These are phyloP conservation scores for Myxozyma neglecta DNA, from an alignment of 805 yeast species.

Conservation along the genomic window DNA sequence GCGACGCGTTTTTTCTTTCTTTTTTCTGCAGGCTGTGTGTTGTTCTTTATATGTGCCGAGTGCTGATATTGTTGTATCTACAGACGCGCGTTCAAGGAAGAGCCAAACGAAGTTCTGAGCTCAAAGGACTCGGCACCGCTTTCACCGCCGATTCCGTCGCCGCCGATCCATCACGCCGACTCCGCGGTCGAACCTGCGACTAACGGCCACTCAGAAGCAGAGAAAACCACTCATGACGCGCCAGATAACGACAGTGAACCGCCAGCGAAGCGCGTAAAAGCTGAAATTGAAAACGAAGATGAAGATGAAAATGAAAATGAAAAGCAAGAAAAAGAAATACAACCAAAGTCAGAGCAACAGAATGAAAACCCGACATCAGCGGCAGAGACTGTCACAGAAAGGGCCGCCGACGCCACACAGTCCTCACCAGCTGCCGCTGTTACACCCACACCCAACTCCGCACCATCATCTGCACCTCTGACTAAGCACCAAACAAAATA, in stretches of 20 bases:
- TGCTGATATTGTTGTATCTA: not conserved
- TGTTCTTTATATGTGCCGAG: not conserved
- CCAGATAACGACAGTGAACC: conserved; percentile 18
- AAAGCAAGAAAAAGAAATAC: too few relatives aligned
- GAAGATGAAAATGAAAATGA: not conserved
- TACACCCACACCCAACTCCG: conserved; percentile 2
- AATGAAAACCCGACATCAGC: not conserved
- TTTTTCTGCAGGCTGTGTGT: too few relatives aligned
- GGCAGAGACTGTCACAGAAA: not conserved
- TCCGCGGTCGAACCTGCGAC: not conserved
- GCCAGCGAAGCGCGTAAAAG: conserved; percentile 27
- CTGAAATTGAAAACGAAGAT: not conserved
- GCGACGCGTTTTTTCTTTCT: not conserved
- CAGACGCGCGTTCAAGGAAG: conserved; percentile 8
- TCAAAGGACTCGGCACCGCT: conserved; percentile 24
- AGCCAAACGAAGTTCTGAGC: conserved; percentile 1
- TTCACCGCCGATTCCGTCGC: conserved; percentile 32
- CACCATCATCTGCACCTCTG: conserved; percentile 18
- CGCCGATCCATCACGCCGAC: conserved; percentile 26
- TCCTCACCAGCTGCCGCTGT: conserved; percentile 6
- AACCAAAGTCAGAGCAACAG: not conserved
- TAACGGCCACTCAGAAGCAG: not conserved
- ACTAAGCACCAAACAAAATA: conserved; percentile 76
- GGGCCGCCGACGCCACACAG: too few relatives aligned
- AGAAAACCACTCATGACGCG: conserved; percentile 8